phyloP scores from a whole-genome alignment of 1,139 yeast genomes.

The Pichia sp. region DNA sequence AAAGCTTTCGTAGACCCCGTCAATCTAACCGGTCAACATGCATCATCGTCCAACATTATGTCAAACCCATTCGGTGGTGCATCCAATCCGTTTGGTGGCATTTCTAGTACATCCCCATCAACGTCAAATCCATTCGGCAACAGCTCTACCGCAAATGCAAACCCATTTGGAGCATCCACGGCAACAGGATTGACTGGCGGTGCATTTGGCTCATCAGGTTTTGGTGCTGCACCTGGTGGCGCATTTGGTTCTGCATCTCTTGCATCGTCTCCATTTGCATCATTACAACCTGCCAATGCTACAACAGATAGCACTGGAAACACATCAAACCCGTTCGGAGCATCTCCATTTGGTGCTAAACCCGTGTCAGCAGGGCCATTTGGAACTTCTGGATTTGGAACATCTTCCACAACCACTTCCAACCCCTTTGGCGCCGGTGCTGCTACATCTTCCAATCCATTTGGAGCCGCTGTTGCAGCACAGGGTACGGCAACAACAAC shows the following conservation, averaged over 20 bases:
- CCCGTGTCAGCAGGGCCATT: conserved; percentile 7
- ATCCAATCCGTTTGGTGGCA: neutral
- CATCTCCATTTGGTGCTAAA: neutral
- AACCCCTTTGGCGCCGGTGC: conserved; percentile 8
- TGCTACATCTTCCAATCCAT: neutral
- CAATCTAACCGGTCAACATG: too few relatives aligned
- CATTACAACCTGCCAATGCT: too few relatives aligned
- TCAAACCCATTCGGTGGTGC: conserved; percentile 10
- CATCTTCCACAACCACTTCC: conserved; percentile 2
- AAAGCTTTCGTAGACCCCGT: too few relatives aligned
- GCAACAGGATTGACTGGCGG: conserved; percentile 1
- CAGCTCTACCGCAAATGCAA: neutral
- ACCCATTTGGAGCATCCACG: neutral
- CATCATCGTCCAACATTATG: too few relatives aligned
- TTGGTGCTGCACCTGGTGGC: conserved; percentile 14
- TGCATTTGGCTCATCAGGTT: conserved; percentile 12
- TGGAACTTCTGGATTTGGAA: conserved; percentile 5
- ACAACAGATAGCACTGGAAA: too few relatives aligned
- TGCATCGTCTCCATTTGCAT: too few relatives aligned
- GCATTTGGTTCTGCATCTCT: too few relatives aligned
- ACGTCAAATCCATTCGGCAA: neutral
- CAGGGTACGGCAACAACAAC: conserved; percentile 10
- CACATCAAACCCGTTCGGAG: too few relatives aligned
- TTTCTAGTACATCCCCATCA: conserved; percentile 29
- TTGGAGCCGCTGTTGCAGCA: conserved; percentile 7